Base-by-base conservation (phyloP, 2,329 filamentous ascomycete species). In the Chalaropsis thielavioides region DNA sequence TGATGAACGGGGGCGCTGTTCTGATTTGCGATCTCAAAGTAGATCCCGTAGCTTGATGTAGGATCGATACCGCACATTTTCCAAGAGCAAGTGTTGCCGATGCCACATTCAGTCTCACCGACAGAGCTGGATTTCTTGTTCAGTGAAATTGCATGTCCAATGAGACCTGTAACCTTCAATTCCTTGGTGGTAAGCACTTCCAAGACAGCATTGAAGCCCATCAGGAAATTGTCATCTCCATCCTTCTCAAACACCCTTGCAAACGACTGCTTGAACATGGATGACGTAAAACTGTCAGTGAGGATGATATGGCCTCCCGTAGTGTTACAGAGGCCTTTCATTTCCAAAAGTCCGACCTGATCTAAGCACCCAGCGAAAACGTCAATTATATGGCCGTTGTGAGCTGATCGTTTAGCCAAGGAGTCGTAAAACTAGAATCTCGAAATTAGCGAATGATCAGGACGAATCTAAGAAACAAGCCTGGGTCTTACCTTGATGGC, bases 1-100 rank as follows among this genome's bases (percentile, higher is more conserved):
- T 92, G 89, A 74, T 95, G 89, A 68, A 89, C 85, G 61, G 88
- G 82, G 17, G 91, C 88, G 7, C 91, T 91, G 43, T 90, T 91
- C 76, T 97, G 94, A 71, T 89, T 90, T 59, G 94, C 92, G 73
- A 99, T 95, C 75, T 99, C 94, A 71, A 97, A 99, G 77, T 97
- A 99, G 68, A 99, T 83, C 68, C 91, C 94, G 71, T 97, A 97
- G 72, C 91, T 96, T 40, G 94, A 86, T 64, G 86, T 88, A 11
- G 94, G 94, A 71, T 97, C 92, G 70, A 99, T 96, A 70, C 91
- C 92, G 72, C 94, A 97, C 92, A 99, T 96, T 78, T 99, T 99
- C 94, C 94, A 99, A 2, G 92, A 92, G 76, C 92, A 97, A 0
- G 94, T 99, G 74, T 97, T 97, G 69, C 94, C 94, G 71, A 99